phyloP scores from a whole-genome alignment of 208 protist genomes.

The Acanthamoeba castellanii region DNA sequence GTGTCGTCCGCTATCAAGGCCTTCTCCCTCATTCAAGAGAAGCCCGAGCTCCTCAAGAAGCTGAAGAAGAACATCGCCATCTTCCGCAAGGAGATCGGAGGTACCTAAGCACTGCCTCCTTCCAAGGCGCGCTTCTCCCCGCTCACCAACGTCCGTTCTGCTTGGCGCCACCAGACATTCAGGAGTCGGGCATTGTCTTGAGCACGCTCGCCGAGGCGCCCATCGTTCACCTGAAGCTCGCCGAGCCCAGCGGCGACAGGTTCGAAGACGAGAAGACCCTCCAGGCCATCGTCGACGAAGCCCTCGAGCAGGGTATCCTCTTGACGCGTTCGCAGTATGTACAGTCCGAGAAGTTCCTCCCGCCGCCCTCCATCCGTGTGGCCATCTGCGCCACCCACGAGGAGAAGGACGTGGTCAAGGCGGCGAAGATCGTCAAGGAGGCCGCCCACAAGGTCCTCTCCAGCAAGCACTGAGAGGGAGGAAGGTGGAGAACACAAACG shows the following conservation, averaged over 20 bases:
- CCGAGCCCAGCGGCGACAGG: conserved; percentile 19
- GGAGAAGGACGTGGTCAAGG: conserved; percentile 66
- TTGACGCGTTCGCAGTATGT: conserved; percentile 82
- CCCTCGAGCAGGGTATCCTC: conserved; percentile 58
- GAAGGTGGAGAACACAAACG: no score
- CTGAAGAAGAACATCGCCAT: conserved; percentile 69
- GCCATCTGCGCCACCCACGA: conserved; percentile 44
- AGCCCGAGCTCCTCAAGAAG: conserved; percentile 58
- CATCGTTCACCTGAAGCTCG: conserved; percentile 29
- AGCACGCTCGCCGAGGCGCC: neutral
- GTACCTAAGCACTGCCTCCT: neutral
- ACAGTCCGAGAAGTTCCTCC: conserved; percentile 74
- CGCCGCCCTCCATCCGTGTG: conserved; percentile 81
- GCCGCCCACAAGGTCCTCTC: conserved; percentile 69
- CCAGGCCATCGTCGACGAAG: conserved; percentile 76
- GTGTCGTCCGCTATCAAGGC: conserved; percentile 91
- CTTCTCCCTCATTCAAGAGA: conserved; percentile 90
- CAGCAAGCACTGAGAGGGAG: neutral
- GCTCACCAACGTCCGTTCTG: no score
- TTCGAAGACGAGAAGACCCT: conserved; percentile 76
- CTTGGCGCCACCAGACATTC: neutral
- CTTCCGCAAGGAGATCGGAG: conserved; percentile 59
- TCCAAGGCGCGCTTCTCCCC: neutral
- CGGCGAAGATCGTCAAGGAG: conserved; percentile 70
- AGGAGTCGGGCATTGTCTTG: conserved; percentile 1